A percentile compares a stretch with the other conserved stretches of the same genome.
Evolutionary conservation across 2,329 filamentous ascomycete genomes (phyloP).

Genomic region (Penicillium sp.): DNA sequence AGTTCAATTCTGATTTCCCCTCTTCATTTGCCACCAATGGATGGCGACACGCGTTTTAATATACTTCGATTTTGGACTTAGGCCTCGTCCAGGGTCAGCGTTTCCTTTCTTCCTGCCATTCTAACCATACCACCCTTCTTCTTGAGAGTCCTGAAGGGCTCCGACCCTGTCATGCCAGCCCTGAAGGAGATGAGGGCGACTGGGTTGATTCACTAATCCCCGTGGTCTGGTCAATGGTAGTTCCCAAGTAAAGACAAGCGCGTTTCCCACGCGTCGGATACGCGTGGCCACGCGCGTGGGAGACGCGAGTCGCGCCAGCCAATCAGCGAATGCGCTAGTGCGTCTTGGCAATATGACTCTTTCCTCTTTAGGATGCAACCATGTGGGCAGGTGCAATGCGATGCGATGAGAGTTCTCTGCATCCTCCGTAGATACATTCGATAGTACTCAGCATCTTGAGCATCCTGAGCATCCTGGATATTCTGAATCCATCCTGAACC

Average conservation of each 20-base stretch:
- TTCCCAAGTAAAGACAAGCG: too few relatives aligned
- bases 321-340: constrained; percentile 8
- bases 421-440: too few relatives aligned
- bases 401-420: too few relatives aligned
- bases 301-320: constrained; percentile 16
- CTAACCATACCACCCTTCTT: constrained; percentile 4
- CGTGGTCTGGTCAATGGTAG: background rate
- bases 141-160: constrained; percentile 13
- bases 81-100: constrained; percentile 1
- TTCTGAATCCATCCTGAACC: too few relatives aligned
- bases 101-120: constrained; percentile 5
- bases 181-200: constrained; percentile 3
- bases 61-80: constrained; percentile 1
- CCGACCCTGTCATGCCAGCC: constrained; percentile 14
- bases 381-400: background rate
- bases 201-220: background rate
- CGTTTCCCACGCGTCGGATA: constrained; percentile 6
- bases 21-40: background rate
- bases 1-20: background rate
- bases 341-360: too few relatives aligned
- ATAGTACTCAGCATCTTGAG: too few relatives aligned
- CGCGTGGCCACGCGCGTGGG: constrained; percentile 3
- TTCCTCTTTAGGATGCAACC: background rate
- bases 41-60: constrained; percentile 20
- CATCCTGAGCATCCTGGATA: too few relatives aligned